phyloP scores from a whole-genome alignment of 2,329 filamentous ascomycete genomes.

The Pestalotiopsis sp. region DNA sequence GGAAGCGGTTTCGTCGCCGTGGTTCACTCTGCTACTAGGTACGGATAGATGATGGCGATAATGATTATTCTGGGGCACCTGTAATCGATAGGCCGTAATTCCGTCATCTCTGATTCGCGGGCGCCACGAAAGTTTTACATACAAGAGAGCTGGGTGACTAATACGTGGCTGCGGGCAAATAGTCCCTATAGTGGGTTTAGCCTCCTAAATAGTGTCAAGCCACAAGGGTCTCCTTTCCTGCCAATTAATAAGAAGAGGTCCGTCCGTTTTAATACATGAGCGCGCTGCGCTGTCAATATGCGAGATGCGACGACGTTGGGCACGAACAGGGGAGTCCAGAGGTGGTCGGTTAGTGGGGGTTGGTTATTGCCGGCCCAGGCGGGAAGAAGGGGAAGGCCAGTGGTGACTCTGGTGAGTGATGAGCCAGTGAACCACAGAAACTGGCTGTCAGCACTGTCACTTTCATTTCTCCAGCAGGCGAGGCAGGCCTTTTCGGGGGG shows the following conservation, averaged over 20 bases:
- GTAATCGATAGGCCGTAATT: constrained; percentile 8
- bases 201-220: not conserved
- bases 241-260: not conserved
- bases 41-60: not conserved
- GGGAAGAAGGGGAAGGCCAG: not conserved
- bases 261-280: not conserved
- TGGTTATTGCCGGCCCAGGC: not conserved
- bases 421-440: not conserved
- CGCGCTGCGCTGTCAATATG: not conserved
- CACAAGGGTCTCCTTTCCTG: not conserved
- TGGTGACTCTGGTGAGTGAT: not conserved
- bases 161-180: not conserved
- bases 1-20: not conserved
- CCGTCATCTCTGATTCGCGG: not conserved
- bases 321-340: not conserved
- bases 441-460: not conserved
- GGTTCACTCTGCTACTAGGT: not conserved
- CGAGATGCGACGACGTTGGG: not conserved
- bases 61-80: constrained; percentile 10
- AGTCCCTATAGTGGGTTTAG: not conserved
- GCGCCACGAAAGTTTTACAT: not conserved
- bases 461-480: not conserved
- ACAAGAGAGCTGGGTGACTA: too few relatives aligned
- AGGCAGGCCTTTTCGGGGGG: too few relatives aligned
- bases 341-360: not conserved